These are phyloP conservation scores for Fraxinus nigra DNA, from an alignment of 305 asterid species.

Conservation along the genomic window DNA sequence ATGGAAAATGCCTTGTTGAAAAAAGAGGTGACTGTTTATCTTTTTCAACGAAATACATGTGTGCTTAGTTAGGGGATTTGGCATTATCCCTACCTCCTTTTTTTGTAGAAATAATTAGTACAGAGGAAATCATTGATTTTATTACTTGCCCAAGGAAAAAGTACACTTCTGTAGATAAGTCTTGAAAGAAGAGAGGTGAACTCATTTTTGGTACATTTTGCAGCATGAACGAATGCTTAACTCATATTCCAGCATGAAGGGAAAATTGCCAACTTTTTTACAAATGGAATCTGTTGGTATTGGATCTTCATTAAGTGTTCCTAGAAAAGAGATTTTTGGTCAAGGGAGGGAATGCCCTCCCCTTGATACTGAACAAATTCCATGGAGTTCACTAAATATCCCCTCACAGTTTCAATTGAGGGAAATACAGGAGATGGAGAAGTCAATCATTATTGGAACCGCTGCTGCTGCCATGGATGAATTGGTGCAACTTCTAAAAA, in stretches of 20 bases:
- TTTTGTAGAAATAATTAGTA: too few species aligned
- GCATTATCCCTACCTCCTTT: too few species aligned
- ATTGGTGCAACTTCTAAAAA: slow-evolving; percentile 43
- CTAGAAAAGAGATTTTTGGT: slow-evolving; percentile 1
- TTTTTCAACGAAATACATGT: not conserved
- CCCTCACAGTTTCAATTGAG: slow-evolving; percentile 7
- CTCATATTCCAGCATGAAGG: slow-evolving; percentile 19
- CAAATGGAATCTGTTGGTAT: slow-evolving; percentile 5
- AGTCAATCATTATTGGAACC: slow-evolving; percentile 31
- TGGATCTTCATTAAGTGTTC: slow-evolving; percentile 7
- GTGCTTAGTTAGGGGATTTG: too few species aligned
- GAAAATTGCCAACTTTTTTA: not conserved
- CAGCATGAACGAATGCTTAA: slow-evolving; percentile 27
- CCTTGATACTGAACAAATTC: too few species aligned
- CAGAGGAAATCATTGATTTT: too few species aligned
- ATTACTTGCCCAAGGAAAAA: too few species aligned
- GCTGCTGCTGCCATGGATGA: slow-evolving; percentile 53
- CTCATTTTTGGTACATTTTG: too few species aligned
- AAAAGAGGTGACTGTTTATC: slow-evolving; percentile 41
- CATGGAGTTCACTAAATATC: slow-evolving; percentile 9
- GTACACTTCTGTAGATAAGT: not conserved
- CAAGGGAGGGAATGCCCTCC: too few species aligned
- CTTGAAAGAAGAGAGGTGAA: slow-evolving; percentile 28
- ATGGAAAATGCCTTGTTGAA: slow-evolving; percentile 30
- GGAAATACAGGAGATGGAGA: slow-evolving; percentile 24